phyloP scores from a whole-genome alignment of 371 early-diverging fungal species.

The Mycotypha africana region DNA sequence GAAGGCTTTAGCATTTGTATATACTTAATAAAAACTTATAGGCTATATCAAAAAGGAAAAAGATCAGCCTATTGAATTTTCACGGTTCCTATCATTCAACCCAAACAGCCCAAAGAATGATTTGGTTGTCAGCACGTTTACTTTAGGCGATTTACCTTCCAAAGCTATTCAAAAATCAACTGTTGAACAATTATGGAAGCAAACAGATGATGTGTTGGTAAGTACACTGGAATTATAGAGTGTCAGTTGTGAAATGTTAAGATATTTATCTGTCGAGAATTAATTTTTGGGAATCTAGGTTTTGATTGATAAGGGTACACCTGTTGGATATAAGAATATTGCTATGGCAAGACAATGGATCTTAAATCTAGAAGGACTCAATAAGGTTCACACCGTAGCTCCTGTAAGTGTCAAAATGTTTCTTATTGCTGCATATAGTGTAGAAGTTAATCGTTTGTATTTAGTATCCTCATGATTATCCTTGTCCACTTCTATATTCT shows the following conservation, averaged over 20 bases:
- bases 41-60: conserved; percentile 4
- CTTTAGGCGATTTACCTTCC: conserved; percentile 69
- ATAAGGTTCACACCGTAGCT: conserved; percentile 54
- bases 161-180: conserved; percentile 59
- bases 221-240: neutral
- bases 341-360: conserved; percentile 70
- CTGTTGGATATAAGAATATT: conserved; percentile 67
- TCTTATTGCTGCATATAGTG: too few relatives aligned
- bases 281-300: too few relatives aligned
- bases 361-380: conserved; percentile 33
- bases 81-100: conserved; percentile 58
- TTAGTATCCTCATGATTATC: conserved; percentile 72
- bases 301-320: conserved; percentile 85
- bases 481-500: conserved; percentile 62
- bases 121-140: conserved; percentile 71
- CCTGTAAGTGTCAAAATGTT: conserved; percentile 50
- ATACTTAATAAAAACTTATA: neutral
- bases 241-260: too few relatives aligned
- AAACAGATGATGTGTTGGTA: conserved; percentile 75
- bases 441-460: too few relatives aligned
- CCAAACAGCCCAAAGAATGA: conserved; percentile 52
- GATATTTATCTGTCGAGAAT: too few relatives aligned
- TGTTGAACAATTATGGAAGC: conserved; percentile 72
- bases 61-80: conserved; percentile 41
- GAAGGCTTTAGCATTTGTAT: neutral